Evolutionary conservation across 305 asterid genomes (phyloP).

Genomic region (Caryopteris hybrid): DNA sequence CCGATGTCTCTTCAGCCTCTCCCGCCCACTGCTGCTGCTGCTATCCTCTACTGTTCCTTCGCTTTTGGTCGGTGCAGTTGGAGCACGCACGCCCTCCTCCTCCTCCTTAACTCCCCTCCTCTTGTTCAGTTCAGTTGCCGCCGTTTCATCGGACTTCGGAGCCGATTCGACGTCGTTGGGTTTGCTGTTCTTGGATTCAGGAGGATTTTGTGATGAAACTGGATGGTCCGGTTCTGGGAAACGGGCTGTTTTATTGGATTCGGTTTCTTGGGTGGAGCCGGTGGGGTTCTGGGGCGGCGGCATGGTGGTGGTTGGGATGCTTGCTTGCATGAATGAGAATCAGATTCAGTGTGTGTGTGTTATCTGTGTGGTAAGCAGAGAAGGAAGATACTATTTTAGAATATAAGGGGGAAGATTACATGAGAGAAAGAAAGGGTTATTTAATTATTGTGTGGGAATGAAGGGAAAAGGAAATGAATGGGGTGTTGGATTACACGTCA

Average conservation of each 20-base stretch:
- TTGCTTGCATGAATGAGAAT: constrained; percentile 18
- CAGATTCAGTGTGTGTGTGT: neutral
- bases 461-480: constrained; percentile 28
- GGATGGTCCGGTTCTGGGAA: neutral
- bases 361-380: neutral
- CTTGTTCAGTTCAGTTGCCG: too few relatives aligned
- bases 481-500: constrained; percentile 50
- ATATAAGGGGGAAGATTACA: too few relatives aligned
- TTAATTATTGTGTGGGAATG: constrained; percentile 1
- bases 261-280: neutral
- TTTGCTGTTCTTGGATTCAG: neutral
- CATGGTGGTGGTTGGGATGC: constrained; percentile 19
- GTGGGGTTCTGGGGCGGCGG: constrained; percentile 4
- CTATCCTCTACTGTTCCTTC: constrained; percentile 7
- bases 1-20: constrained; percentile 65
- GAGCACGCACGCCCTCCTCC: too few relatives aligned
- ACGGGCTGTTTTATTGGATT: too few relatives aligned
- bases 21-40: constrained; percentile 28
- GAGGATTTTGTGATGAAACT: neutral
- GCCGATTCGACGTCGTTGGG: neutral
- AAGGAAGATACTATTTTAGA: neutral
- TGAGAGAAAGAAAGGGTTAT: too few relatives aligned
- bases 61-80: too few relatives aligned
- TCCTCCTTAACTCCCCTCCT: too few relatives aligned
- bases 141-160: too few relatives aligned